Percentiles rank a stretch among this genome's conserved stretches.
Evolutionary conservation across 23 red algal genomes (phyloP).

Genomic region (Gracilaria domingensis): DNA sequence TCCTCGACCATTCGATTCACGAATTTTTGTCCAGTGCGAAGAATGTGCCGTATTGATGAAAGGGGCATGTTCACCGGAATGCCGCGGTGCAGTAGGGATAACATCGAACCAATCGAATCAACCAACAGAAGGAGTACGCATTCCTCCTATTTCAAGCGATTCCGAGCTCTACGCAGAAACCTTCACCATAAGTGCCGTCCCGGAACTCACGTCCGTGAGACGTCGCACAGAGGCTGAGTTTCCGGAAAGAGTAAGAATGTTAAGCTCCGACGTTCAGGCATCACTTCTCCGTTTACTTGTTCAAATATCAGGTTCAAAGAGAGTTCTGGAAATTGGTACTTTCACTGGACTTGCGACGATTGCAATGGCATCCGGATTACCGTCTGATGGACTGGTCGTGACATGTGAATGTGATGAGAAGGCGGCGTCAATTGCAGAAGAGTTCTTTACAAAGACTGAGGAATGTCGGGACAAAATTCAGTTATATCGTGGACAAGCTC

Average conservation of each 20-base stretch:
- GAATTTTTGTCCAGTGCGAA: conserved; percentile 87
- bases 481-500: conserved; percentile 55
- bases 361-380: conserved; percentile 78
- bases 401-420: conserved; percentile 81
- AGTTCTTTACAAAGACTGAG: conserved; percentile 43
- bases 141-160: not conserved
- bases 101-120: not conserved
- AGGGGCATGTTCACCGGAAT: conserved; percentile 72
- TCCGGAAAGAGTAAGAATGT: conserved; percentile 76
- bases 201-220: conserved; percentile 28
- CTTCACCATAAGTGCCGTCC: not conserved
- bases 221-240: conserved; percentile 37
- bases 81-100: not conserved
- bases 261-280: conserved; percentile 79
- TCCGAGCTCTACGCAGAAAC: conserved; percentile 58
- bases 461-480: conserved; percentile 33
- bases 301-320: conserved; percentile 47
- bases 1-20: conserved; percentile 73
- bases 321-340: conserved; percentile 94
- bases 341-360: conserved; percentile 96
- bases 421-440: conserved; percentile 61
- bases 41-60: conserved; percentile 63
- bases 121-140: not conserved
- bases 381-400: conserved; percentile 33
- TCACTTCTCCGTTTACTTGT: conserved; percentile 72